A percentile compares a stretch with the other conserved stretches of the same genome.
Evolutionary conservation across 192 early-diverging fungal genomes (phyloP).

Genomic region (Fimicolochytrium jonesii): DNA sequence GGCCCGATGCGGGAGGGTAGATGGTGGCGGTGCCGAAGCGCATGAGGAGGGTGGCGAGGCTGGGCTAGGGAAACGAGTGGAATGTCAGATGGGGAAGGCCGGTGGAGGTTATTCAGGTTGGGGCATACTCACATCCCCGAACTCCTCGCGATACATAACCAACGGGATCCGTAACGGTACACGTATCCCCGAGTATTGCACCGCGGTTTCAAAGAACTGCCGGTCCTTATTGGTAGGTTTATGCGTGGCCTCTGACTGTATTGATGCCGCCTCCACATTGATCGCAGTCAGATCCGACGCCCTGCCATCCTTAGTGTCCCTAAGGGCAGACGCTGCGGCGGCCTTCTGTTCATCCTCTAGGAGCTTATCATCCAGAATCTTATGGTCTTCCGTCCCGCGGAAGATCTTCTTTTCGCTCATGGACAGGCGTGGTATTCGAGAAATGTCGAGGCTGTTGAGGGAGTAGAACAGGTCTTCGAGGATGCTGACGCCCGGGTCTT

Average conservation of each 20-base stretch:
- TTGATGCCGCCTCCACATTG: no score
- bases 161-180: constrained; percentile 85
- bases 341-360: constrained; percentile 27
- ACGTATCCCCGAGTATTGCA: constrained; percentile 71
- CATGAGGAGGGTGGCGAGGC: constrained; percentile 26
- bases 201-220: constrained; percentile 80
- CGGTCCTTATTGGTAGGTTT: constrained; percentile 67
- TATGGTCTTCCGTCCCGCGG: constrained; percentile 76
- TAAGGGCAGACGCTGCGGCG: not conserved
- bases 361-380: constrained; percentile 84
- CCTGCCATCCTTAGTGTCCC: no score
- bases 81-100: constrained; percentile 79
- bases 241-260: no score
- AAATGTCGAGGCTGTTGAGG: constrained; percentile 81
- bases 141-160: constrained; percentile 81
- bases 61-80: constrained; percentile 64
- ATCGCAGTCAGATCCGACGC: no score
- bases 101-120: constrained; percentile 14
- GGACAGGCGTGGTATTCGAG: constrained; percentile 72
- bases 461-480: constrained; percentile 75
- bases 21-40: no score
- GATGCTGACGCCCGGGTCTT: constrained; percentile 64
- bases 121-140: constrained; percentile 80
- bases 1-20: no score
- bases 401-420: constrained; percentile 79